Evolutionary conservation across 768 basidiomycete species (phyloP), one percentile per base, ranked within the genome.

Genomic region (Zangia roseola): DNA sequence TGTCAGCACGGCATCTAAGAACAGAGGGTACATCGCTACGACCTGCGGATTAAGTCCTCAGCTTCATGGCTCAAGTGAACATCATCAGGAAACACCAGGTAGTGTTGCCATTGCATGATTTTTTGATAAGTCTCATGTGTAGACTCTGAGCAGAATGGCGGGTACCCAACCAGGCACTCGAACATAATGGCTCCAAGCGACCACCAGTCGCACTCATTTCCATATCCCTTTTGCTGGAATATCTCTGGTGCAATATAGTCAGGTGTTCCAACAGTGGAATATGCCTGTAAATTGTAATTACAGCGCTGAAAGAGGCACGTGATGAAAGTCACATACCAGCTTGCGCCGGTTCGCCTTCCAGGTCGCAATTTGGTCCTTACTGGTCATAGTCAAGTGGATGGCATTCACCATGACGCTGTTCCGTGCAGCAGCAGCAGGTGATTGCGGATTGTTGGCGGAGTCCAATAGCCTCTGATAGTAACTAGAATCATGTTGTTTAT

Each of bases 121-220:
- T 97, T 98, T 62, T 94, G 85, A 69, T 99, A 99, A 20, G 94
- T 97, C 57, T 98, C 95, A 59, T 95, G 92, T 19, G 97, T 94
- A 44, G 88, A 89, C 67, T 98, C 94, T 3, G 85, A 92, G 69
- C 93, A 97, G 74, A 97, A 94, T 0, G 93, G 94, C 20, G 94
- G 93, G 69, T 97, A 98, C 47, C 97, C 97, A 56, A 98, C 91
- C 20, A 98, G 74, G 69, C 89, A 97, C 70, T 98, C 95, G 67
- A 97, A 99, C 88, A 92, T 94, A 74, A 98, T 97, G 16, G 94
- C 91, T 5, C 97, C 97, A 24, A 98, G 78, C 8, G 94, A 97
- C 97, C 97, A 99, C 94, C 94, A 98, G 69, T 99, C 97, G 62
- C 94, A 97, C 69, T 95, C 94, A 61, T 94, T 91, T 20, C 91